Evolutionary conservation across 192 early-diverging fungal genomes (phyloP).

Genomic region (Physocladia obscura): DNA sequence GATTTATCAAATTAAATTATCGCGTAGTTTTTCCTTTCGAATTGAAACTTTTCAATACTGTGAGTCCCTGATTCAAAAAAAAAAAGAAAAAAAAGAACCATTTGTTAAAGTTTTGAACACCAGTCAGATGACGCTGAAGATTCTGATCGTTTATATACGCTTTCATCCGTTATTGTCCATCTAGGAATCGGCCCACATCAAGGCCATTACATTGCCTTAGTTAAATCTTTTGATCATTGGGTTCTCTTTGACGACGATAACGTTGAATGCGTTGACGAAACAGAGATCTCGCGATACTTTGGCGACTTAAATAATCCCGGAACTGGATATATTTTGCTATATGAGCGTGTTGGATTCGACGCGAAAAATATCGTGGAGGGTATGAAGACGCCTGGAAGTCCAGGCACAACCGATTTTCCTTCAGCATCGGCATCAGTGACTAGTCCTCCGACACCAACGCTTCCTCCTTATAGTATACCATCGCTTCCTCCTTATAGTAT

Average conservation of each 20-base stretch:
- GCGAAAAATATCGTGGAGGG: not conserved
- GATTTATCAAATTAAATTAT: conserved; percentile 92
- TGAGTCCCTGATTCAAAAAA: conserved; percentile 36
- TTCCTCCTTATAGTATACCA: not conserved
- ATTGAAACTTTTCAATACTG: conserved; percentile 91
- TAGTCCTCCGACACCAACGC: not conserved
- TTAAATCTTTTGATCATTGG: conserved; percentile 88
- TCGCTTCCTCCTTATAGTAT: not conserved
- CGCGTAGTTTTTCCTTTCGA: conserved; percentile 93
- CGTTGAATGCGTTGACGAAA: conserved; percentile 58
- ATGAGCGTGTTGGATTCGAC: conserved; percentile 38
- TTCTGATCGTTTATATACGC: conserved; percentile 79
- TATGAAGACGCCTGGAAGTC: not conserved
- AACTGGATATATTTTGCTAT: conserved; percentile 56
- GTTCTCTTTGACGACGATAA: conserved; percentile 94
- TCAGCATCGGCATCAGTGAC: not conserved
- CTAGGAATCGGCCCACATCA: conserved; percentile 94
- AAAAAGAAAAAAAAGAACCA: not conserved
- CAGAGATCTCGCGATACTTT: conserved; percentile 49
- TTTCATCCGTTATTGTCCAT: conserved; percentile 91
- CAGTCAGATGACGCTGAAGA: conserved; percentile 78
- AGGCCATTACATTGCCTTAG: conserved; percentile 94
- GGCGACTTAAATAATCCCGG: conserved; percentile 47
- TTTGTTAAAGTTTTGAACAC: not conserved
- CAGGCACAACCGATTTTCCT: not conserved